These are phyloP conservation scores for Saccharomycopsis selenospora DNA, from an alignment of 805 yeast species.

Conservation along the genomic window DNA sequence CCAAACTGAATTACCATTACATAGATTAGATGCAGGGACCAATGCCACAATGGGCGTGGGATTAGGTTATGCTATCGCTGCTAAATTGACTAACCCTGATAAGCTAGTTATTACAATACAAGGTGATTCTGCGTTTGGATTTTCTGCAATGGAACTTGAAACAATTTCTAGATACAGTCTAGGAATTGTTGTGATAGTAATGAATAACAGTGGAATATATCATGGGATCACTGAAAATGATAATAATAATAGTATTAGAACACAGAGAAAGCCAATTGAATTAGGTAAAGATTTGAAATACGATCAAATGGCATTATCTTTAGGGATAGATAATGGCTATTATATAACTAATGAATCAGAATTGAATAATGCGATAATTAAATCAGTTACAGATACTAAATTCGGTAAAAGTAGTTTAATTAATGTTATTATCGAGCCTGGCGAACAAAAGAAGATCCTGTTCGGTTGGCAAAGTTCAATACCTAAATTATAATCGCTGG, in stretches of 20 bases:
- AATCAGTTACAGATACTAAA: conserved; percentile 17
- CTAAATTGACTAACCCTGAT: conserved; percentile 40
- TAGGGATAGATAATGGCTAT: conserved; percentile 54
- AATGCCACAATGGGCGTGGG: conserved; percentile 78
- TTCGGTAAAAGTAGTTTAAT: conserved; percentile 32
- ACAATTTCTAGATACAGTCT: conserved; percentile 51
- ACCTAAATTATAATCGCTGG: conserved; percentile 10
- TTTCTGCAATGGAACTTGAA: conserved; percentile 66
- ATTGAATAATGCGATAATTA: conserved; percentile 31
- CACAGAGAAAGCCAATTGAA: conserved; percentile 49
- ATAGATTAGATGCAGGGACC: conserved; percentile 64
- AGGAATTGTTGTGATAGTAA: conserved; percentile 52
- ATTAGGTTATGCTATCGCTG: conserved; percentile 60
- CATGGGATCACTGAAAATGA: conserved; percentile 43
- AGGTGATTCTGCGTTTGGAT: conserved; percentile 77
- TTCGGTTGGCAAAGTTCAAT: conserved; percentile 67
- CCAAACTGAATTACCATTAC: conserved; percentile 44
- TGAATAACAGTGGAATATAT: conserved; percentile 70
- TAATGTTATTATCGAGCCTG: conserved; percentile 58
- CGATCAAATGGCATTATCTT: conserved; percentile 45
- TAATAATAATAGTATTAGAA: conserved; percentile 23
- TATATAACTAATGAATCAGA: conserved; percentile 36
- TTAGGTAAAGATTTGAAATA: conserved; percentile 49
- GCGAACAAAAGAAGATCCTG: conserved; percentile 44
- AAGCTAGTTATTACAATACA: conserved; percentile 50